phyloP scores from a whole-genome alignment of 2,329 filamentous ascomycete genomes.

The Seiridium unicorne region DNA sequence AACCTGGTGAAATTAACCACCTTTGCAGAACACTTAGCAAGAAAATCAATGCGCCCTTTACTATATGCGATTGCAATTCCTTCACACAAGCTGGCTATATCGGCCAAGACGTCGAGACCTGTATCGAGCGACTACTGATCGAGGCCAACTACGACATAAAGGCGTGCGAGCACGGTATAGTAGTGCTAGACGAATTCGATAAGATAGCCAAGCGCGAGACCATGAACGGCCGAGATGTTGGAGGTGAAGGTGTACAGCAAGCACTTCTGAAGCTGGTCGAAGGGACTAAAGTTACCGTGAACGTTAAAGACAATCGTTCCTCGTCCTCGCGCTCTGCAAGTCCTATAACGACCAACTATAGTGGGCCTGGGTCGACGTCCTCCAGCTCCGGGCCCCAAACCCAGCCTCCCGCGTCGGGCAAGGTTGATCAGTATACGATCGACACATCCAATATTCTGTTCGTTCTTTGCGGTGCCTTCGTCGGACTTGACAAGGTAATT shows the following conservation, averaged over 20 bases:
- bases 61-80: conserved; percentile 92
- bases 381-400: conserved; percentile 39
- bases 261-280: conserved; percentile 94
- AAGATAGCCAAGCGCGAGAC: conserved; percentile 91
- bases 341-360: conserved; percentile 54
- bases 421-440: conserved; percentile 67
- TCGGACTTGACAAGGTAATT: conserved; percentile 84
- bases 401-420: conserved; percentile 42
- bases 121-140: conserved; percentile 85
- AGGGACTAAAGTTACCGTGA: conserved; percentile 88
- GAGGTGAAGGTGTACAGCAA: conserved; percentile 95
- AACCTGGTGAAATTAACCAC: conserved; percentile 12
- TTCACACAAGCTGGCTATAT: conserved; percentile 98
- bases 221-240: conserved; percentile 87
- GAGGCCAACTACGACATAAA: conserved; percentile 87
- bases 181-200: conserved; percentile 95
- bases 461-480: conserved; percentile 93
- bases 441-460: conserved; percentile 97
- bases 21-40: conserved; percentile 77
- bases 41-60: conserved; percentile 91
- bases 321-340: conserved; percentile 44
- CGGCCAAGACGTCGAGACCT: conserved; percentile 95
- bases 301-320: conserved; percentile 75
- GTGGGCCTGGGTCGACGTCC: conserved; percentile 41
- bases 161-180: conserved; percentile 85